Evolutionary conservation across 257 asterid genomes (phyloP).

Genomic region (Thymus mandschuricus): DNA sequence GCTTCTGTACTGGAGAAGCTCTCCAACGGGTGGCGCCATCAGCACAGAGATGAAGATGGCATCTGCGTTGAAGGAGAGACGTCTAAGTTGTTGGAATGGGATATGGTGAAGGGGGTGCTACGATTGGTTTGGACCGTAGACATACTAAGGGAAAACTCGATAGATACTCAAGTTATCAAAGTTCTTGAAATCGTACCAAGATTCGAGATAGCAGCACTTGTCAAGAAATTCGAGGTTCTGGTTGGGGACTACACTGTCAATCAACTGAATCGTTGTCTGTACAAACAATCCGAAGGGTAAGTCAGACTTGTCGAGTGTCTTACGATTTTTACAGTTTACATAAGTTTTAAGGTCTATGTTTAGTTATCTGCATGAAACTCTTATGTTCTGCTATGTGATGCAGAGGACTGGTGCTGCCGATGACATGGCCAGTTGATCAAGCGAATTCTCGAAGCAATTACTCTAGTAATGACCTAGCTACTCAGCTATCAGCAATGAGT

Average conservation of each 20-base stretch:
- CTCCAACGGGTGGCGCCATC: constrained; percentile 51
- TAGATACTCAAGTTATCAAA: constrained; percentile 41
- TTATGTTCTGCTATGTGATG: background rate
- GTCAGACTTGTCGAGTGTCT: background rate
- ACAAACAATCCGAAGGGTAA: constrained; percentile 38
- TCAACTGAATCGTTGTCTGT: constrained; percentile 35
- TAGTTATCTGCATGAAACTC: background rate
- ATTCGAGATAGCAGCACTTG: constrained; percentile 36
- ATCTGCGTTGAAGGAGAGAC: constrained; percentile 14
- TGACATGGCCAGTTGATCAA: background rate
- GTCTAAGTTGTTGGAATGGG: constrained; percentile 40
- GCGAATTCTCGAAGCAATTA: constrained; percentile 25
- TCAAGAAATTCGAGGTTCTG: constrained; percentile 13
- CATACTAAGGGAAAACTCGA: constrained; percentile 36
- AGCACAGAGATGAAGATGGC: constrained; percentile 26
- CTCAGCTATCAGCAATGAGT: constrained; percentile 37
- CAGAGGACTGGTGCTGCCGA: constrained; percentile 6
- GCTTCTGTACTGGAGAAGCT: constrained; percentile 53
- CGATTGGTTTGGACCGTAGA: constrained; percentile 56
- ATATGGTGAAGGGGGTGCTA: constrained; percentile 38
- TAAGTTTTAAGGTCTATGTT: too few species aligned
- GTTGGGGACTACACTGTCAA: constrained; percentile 37
- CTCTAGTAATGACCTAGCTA: constrained; percentile 29
- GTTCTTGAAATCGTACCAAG: constrained; percentile 48
- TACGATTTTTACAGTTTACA: too few species aligned